Evolutionary conservation across 208 protist species (phyloP), one percentile per base, ranked within the genome.

Genomic region (Kentomonas sorsogonicus): DNA sequence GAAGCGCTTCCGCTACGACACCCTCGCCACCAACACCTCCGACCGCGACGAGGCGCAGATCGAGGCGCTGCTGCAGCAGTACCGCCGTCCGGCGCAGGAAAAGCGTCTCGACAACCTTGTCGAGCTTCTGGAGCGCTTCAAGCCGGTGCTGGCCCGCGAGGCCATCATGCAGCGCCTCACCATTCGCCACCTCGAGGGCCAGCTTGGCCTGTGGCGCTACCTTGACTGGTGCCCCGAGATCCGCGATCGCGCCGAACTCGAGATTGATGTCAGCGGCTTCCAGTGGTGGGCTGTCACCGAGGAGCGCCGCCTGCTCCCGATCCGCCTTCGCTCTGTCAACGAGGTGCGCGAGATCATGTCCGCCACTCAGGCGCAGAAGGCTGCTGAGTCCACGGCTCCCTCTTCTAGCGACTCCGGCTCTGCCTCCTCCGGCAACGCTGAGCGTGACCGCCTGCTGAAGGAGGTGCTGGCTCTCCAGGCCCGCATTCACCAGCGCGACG

Each of bases 191-290:
- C 75, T 96, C 53, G 90, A 96, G 69, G 90, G 90, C 22, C 90
- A 96, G 72, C 66, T 96, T 18, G 87, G 86, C 60, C 77, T 96
- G 48, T 96, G 86, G 83, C 83, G 90, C 48, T 96, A 94, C 79
- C 86, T 94, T 75, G 90, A 96, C 75, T 96, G 90, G 90, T 93
- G 86, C 73, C 90, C 90, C 25, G 90, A 96, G 65, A 86, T 94
- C 22, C 84, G 90, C 63, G 90, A 96, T 59, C 82, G 85, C 40
- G 86, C 90, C 23, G 90, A 96, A 71, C 71, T 96, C 47, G 84
- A 94, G 65, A 78, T 86, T 26, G 90, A 96, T 54, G 63, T 91
- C 29, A 83, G 68, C 30, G 85, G 87, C 43, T 90, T 77, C 77
- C 85, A 94, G 66, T 93, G 86, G 85, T 93, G 86, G 86, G 90